Conservation (phyloP, 129 eudicot genomes). For the Silybum marianum region DNA sequence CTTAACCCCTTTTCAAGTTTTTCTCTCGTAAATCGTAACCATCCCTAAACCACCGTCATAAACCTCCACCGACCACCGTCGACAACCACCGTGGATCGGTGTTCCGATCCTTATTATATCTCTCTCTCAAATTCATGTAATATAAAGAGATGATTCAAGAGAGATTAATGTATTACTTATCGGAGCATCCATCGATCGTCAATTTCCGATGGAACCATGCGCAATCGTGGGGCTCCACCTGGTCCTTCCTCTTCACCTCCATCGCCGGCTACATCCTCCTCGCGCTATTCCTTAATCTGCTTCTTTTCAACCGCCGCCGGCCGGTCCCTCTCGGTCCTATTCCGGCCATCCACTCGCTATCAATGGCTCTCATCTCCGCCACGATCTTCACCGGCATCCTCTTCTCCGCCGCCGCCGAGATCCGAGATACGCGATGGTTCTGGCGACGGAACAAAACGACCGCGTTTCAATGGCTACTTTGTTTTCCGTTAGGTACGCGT, state of each 20-base stretch:
- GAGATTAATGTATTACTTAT: constrained; percentile 30
- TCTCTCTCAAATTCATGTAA: not conserved
- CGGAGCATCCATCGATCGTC: constrained; percentile 39
- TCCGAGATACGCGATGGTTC: constrained; percentile 81
- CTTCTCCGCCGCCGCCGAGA: constrained; percentile 81
- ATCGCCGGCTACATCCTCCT: constrained; percentile 30
- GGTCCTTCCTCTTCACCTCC: constrained; percentile 41
- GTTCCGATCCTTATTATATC: not conserved
- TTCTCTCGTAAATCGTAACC: not conserved
- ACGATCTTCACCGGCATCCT: constrained; percentile 62
- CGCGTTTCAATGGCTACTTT: constrained; percentile 70
- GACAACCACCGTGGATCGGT: not conserved
- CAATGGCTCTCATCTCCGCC: constrained; percentile 55
- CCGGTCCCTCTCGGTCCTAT: constrained; percentile 36
- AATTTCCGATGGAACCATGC: constrained; percentile 39
- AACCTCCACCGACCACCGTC: constrained; percentile 17
- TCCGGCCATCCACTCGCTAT: constrained; percentile 29
- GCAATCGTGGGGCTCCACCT: constrained; percentile 43
- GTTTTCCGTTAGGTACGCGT: constrained; percentile 87
- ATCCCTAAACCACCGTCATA: constrained; percentile 21
- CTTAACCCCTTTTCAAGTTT: not conserved
- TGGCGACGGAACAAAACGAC: constrained; percentile 69
- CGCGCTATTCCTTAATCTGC: constrained; percentile 18
- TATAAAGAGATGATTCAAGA: not conserved
- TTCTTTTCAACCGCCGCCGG: constrained; percentile 22